Percentiles rank a stretch among this genome's conserved stretches.
Conservation (phyloP, 1,284 basidiomycete species). For the Calocybe gambosa region DNA sequence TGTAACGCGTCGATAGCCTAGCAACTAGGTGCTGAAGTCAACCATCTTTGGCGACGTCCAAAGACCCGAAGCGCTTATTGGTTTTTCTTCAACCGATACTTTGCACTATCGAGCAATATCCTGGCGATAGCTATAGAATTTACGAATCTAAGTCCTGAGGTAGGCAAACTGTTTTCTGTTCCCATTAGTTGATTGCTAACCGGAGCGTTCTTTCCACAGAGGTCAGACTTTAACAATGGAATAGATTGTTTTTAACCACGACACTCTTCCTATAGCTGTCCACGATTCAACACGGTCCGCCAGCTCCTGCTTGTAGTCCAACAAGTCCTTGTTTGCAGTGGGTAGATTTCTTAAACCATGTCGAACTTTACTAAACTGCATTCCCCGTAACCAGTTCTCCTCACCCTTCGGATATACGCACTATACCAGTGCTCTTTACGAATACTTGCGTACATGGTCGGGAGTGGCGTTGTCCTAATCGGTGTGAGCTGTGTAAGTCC, state of each 20-base stretch:
- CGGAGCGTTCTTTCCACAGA: constrained; percentile 8
- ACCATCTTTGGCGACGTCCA: constrained; percentile 33
- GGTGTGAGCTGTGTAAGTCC: constrained; percentile 23
- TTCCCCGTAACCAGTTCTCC: constrained; percentile 24
- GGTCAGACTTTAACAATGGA: constrained; percentile 2
- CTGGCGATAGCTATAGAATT: constrained; percentile 27
- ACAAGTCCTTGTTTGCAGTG: constrained; percentile 36
- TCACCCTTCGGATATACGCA: constrained; percentile 35
- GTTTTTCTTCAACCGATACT: constrained; percentile 40
- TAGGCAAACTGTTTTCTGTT: background rate
- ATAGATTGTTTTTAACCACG: background rate
- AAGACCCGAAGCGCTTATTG: constrained; percentile 30
- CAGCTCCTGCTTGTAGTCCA: constrained; percentile 33
- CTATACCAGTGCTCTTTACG: constrained; percentile 29
- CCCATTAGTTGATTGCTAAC: background rate
- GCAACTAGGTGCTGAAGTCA: constrained; percentile 29
- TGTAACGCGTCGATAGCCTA: background rate
- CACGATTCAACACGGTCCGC: constrained; percentile 26
- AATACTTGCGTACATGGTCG: constrained; percentile 25
- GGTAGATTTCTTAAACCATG: constrained; percentile 13
- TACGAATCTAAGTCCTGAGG: constrained; percentile 13
- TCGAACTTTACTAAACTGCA: background rate
- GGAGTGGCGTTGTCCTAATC: constrained; percentile 21
- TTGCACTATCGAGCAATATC: constrained; percentile 32
- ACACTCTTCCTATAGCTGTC: constrained; percentile 7